Conservation (phyloP, 306 rosid species). For the Vicia villosa region DNA sequence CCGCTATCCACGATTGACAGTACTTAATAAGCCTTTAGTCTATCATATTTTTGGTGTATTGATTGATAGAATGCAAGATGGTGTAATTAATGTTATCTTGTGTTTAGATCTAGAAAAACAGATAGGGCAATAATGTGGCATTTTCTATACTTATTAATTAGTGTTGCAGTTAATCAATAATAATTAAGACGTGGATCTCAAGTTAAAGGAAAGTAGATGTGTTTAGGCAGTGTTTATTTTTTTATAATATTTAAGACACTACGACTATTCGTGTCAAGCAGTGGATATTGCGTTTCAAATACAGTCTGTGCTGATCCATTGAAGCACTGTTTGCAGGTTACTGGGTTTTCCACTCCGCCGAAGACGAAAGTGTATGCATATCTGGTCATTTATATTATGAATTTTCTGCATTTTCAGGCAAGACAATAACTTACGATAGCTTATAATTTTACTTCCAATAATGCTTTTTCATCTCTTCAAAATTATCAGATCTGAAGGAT, state of each 20-base stretch:
- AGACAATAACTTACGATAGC: constrained; percentile 17
- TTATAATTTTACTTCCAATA: constrained; percentile 9
- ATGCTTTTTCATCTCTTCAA: constrained; percentile 27
- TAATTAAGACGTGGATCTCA: constrained; percentile 26
- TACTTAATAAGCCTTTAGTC: not conserved
- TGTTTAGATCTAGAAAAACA: not conserved
- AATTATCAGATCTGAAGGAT: constrained; percentile 65
- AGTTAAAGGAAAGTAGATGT: constrained; percentile 24
- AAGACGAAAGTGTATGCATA: constrained; percentile 70
- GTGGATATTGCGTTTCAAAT: constrained; percentile 31
- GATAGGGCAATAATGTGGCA: constrained; percentile 19
- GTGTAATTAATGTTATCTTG: not conserved
- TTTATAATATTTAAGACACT: not conserved
- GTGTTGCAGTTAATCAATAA: constrained; percentile 4
- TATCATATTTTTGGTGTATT: constrained; percentile 9
- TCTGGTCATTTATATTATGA: constrained; percentile 32
- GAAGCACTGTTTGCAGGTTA: constrained; percentile 62
- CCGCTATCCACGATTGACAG: too few species aligned
- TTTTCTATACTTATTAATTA: not conserved
- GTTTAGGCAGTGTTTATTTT: constrained; percentile 7
- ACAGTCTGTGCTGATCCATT: constrained; percentile 39
- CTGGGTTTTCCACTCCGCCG: constrained; percentile 69
- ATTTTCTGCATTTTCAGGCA: constrained; percentile 30
- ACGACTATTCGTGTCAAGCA: not conserved
- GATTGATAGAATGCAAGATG: constrained; percentile 16